Base-by-base conservation (phyloP, 225 moss, liverwort and hornwort species). In the Pseudisothecium myosuroides region DNA sequence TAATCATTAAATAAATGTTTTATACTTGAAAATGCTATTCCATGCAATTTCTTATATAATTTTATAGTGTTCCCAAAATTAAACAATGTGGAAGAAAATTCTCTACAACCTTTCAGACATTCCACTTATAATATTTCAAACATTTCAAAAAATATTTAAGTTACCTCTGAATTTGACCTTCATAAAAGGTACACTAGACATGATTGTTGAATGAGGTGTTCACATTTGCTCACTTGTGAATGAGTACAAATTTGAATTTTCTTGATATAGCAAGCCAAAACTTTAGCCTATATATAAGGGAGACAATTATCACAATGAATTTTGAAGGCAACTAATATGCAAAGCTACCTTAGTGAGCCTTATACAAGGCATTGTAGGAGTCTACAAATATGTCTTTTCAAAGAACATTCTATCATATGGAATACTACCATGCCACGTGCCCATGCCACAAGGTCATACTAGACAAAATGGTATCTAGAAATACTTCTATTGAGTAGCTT, bases 301-400 rank as follows among this genome's bases (percentile, higher is more conserved):
- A 66, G 19, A 36, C 5, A 10, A 36, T 66, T 36, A 36, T 36
- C 1, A 23, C 12, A 68, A 11, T 68, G n/a, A 68, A 7, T 22
- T 68, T 66, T 68, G 12, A 7, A 22, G 7, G 68, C 13, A 68
- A 68, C 4, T 68, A 12, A n/a, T 22, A 37, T n/a, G 0, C 4
- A 21, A 67, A 67, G n/a, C 12, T 67, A 67, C 2, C 3, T 67
- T 22, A 68, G 22, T 4, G 4, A 22, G 2, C 4, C 1, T n/a
- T 22, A 0, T 0, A 4, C n/a, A n/a, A n/a, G n/a, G 23, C 7
- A 7, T 7, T 39, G 2, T n/a, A 13, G 13, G 7, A 69, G 0
- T 24, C 24, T 23, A 14, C 2, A 28, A 49, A 74, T 29, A 29
- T 45, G 7, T 31, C 0, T 31, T 47, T 43, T 31, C 6, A 29